Evolutionary conservation across 345 rosid species (phyloP).

Genomic region (Camelina laxa): DNA sequence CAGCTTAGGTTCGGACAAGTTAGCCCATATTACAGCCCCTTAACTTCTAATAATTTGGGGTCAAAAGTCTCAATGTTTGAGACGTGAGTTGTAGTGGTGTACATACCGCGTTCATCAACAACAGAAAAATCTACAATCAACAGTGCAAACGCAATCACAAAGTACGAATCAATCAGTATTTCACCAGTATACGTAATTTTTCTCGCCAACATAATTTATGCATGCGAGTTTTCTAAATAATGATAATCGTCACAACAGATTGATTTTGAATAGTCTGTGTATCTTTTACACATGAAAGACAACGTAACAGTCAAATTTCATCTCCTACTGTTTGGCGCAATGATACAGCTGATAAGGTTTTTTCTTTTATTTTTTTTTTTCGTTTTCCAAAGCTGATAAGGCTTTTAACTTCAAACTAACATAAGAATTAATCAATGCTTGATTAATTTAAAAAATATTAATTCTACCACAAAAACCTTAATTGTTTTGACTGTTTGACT

Average conservation of each 20-base stretch:
- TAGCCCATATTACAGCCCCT: constrained; percentile 2
- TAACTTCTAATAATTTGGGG: not conserved
- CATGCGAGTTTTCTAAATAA: not conserved
- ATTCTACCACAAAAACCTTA: too few relatives aligned
- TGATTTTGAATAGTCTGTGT: not conserved
- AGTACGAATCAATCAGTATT: not conserved
- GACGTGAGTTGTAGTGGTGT: not conserved
- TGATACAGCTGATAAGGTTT: not conserved
- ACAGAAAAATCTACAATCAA: not conserved
- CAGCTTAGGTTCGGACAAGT: not conserved
- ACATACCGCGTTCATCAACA: not conserved
- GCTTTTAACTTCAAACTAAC: not conserved
- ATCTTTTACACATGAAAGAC: constrained; percentile 1
- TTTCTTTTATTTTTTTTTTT: too few relatives aligned
- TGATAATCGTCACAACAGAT: not conserved
- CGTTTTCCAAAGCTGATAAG: constrained; percentile 13
- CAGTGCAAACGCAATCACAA: not conserved
- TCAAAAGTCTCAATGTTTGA: not conserved
- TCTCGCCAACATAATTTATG: not conserved
- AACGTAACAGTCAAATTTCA: constrained; percentile 17
- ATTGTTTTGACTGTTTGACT: constrained; percentile 5
- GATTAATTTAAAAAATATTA: not conserved
- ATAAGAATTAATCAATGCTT: not conserved
- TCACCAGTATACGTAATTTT: not conserved
- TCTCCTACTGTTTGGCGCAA: not conserved